A percentile compares a stretch with the other conserved stretches of the same genome.
Evolutionary conservation across 2,329 filamentous ascomycete species (phyloP).

Genomic region (Lasiodiplodia sp.): DNA sequence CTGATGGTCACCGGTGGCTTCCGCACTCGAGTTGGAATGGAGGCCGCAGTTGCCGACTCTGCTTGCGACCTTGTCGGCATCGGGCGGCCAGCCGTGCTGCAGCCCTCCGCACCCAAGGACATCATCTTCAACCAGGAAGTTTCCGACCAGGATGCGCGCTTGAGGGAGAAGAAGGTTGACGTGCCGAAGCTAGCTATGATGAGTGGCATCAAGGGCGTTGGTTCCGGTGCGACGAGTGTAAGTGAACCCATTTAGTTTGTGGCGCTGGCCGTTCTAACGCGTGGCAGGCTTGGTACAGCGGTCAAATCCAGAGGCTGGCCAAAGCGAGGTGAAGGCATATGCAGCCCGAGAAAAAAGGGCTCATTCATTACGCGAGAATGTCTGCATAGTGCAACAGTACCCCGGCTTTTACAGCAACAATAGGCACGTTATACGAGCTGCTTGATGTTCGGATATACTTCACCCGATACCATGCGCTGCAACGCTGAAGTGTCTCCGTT

Average conservation of each 20-base stretch:
- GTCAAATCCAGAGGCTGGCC: background rate
- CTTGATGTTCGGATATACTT: background rate
- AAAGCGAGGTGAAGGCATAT: background rate
- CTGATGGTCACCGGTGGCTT: constrained; percentile 68
- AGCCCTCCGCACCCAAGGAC: constrained; percentile 31
- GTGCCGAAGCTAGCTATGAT: constrained; percentile 12
- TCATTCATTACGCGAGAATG: background rate
- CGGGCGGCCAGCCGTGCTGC: constrained; percentile 52
- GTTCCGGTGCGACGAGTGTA: background rate
- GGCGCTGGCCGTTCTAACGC: background rate
- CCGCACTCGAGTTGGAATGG: constrained; percentile 60
- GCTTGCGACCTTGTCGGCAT: constrained; percentile 61
- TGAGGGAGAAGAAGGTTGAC: constrained; percentile 16
- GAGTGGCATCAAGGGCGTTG: background rate
- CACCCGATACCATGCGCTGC: background rate
- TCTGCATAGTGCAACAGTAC: background rate
- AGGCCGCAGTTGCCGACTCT: constrained; percentile 54
- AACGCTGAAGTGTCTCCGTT: background rate
- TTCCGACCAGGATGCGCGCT: constrained; percentile 30
- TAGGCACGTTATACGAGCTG: background rate
- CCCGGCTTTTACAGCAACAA: background rate
- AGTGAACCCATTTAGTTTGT: background rate
- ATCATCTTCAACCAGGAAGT: constrained; percentile 32
- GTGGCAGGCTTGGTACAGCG: background rate
- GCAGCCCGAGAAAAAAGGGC: background rate